Percentiles rank a stretch among this genome's conserved stretches.
These are phyloP conservation scores for Diaporthe citrichinensis DNA, from an alignment of 2,329 filamentous ascomycete species.

Conservation along the genomic window DNA sequence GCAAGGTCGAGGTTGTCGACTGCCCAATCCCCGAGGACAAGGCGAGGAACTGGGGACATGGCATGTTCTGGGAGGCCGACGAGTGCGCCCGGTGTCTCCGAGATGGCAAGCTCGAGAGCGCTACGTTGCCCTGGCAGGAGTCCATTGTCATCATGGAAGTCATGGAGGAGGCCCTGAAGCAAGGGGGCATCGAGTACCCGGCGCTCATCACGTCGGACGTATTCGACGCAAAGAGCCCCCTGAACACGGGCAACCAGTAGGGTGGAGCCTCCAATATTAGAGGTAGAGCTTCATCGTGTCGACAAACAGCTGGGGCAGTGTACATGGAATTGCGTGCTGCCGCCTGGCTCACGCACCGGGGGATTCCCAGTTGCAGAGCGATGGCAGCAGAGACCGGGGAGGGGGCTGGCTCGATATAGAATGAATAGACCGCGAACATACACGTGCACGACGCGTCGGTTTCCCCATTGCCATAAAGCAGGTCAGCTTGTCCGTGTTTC, in stretches of 20 bases:
- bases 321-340: not conserved
- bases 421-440: conserved; percentile 18
- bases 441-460: conserved; percentile 29
- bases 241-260: conserved; percentile 66
- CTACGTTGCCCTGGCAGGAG: conserved; percentile 79
- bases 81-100: conserved; percentile 64
- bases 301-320: conserved; percentile 20
- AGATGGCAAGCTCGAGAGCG: conserved; percentile 83
- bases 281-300: conserved; percentile 24
- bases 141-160: conserved; percentile 87
- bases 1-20: conserved; percentile 64
- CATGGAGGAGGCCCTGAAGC: conserved; percentile 69
- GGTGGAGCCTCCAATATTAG: not conserved
- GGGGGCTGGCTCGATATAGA: conserved; percentile 27
- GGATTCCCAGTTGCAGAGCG: not conserved
- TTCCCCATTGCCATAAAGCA: not conserved
- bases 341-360: not conserved
- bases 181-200: conserved; percentile 68
- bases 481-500: conserved; percentile 15
- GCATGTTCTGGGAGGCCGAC: conserved; percentile 78
- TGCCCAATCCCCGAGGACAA: conserved; percentile 67
- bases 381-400: not conserved
- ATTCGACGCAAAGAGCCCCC: conserved; percentile 71
- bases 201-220: conserved; percentile 70
- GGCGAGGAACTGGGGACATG: conserved; percentile 72